phyloP scores from a whole-genome alignment of 345 rosid species.

The Lenwebbia sp. region DNA sequence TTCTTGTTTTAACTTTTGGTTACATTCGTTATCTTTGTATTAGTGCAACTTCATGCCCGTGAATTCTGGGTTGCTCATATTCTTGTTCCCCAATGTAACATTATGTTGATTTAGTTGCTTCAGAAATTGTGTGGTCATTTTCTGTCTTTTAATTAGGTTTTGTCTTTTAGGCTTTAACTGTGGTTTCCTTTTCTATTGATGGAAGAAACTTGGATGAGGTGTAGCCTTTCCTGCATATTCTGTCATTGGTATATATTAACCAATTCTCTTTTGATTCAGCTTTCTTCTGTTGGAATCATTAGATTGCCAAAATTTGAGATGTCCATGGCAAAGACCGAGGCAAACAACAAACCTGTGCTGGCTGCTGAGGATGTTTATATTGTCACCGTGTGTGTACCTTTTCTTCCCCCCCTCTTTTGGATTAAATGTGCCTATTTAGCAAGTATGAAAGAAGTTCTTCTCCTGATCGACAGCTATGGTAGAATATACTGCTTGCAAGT shows the following conservation, averaged over 20 bases:
- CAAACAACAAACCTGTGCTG: constrained; percentile 83
- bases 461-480: constrained; percentile 66
- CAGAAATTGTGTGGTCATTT: neutral
- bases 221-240: neutral
- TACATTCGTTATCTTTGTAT: neutral
- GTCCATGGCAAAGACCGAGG: constrained; percentile 83
- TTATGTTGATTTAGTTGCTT: neutral
- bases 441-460: neutral
- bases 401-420: neutral
- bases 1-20: neutral
- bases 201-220: neutral
- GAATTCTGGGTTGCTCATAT: neutral
- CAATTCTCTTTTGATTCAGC: constrained; percentile 38
- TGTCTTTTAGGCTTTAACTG: neutral
- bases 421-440: neutral
- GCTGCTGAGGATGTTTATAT: constrained; percentile 79
- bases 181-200: neutral
- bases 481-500: constrained; percentile 97
- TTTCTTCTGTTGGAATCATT: constrained; percentile 84
- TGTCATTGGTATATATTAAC: neutral
- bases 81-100: neutral
- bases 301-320: constrained; percentile 94
- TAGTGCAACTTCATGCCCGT: neutral
- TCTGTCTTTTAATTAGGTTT: neutral
- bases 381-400: constrained; percentile 58